Evolutionary conservation across 805 yeast genomes (phyloP).

Genomic region (Starmerella riodocensis): DNA sequence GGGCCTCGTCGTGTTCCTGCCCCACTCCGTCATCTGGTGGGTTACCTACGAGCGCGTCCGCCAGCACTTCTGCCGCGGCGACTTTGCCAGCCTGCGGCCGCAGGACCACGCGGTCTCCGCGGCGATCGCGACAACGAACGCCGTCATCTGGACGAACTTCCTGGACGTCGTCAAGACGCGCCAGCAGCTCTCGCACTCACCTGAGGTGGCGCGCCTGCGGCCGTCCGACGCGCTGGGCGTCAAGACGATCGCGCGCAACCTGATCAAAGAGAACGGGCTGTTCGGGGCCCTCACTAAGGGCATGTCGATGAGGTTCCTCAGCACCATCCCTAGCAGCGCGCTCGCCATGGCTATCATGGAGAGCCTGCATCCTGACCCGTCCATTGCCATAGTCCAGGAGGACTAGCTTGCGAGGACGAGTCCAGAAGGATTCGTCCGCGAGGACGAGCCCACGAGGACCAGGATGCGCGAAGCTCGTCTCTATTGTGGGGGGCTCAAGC

Average conservation of each 20-base stretch:
- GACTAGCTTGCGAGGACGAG: constrained; percentile 5
- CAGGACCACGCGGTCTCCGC: constrained; percentile 26
- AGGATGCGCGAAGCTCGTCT: too few relatives aligned
- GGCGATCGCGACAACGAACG: constrained; percentile 28
- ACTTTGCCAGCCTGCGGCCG: constrained; percentile 16
- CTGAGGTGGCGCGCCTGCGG: constrained; percentile 28
- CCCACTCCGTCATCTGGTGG: constrained; percentile 35
- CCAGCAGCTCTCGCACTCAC: constrained; percentile 33
- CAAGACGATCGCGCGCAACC: constrained; percentile 25
- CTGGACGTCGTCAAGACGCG: constrained; percentile 34
- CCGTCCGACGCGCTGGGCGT: constrained; percentile 30
- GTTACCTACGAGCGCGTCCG: constrained; percentile 25
- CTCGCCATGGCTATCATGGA: constrained; percentile 33
- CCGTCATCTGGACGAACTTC: constrained; percentile 30
- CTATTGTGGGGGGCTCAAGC: too few relatives aligned
- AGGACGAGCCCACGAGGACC: too few relatives aligned
- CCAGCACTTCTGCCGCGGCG: constrained; percentile 5
- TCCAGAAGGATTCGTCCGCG: too few relatives aligned
- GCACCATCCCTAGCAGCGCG: constrained; percentile 31
- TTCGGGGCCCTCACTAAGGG: constrained; percentile 29
- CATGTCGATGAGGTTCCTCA: constrained; percentile 28
- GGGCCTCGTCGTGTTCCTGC: constrained; percentile 33
- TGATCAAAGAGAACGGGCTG: constrained; percentile 30
- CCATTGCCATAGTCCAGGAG: constrained; percentile 17
- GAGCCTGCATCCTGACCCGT: constrained; percentile 29